Evolutionary conservation across 768 basidiomycete genomes (phyloP).

Genomic region (Dioszegia aurantiaca): DNA sequence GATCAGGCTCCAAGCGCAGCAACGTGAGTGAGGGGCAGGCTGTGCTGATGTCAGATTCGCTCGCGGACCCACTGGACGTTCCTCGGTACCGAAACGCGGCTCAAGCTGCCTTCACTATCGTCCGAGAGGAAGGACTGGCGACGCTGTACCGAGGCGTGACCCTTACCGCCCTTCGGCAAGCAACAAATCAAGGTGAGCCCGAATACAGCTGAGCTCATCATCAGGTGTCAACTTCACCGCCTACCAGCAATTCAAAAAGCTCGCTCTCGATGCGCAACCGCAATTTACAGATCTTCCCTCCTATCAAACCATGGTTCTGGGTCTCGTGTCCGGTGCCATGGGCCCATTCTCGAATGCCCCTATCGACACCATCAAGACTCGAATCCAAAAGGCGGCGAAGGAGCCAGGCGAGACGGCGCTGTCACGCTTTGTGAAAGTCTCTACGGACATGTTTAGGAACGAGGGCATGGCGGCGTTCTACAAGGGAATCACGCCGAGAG

Average conservation of each 20-base stretch:
- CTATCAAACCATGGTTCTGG: conserved; percentile 93
- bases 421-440: conserved; percentile 73
- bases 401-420: conserved; percentile 71
- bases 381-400: conserved; percentile 79
- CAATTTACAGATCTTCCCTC: conserved; percentile 75
- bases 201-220: conserved; percentile 2
- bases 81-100: conserved; percentile 95
- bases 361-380: conserved; percentile 73
- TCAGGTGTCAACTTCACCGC: conserved; percentile 94
- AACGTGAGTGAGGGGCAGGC: conserved; percentile 55
- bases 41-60: conserved; percentile 59
- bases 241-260: conserved; percentile 92
- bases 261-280: conserved; percentile 75
- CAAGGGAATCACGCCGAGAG: conserved; percentile 96
- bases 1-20: conserved; percentile 94
- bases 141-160: conserved; percentile 90
- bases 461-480: conserved; percentile 91
- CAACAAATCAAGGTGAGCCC: conserved; percentile 85
- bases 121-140: conserved; percentile 81
- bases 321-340: conserved; percentile 93
- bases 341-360: conserved; percentile 98
- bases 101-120: conserved; percentile 90
- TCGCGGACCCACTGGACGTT: conserved; percentile 89
- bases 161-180: conserved; percentile 89
- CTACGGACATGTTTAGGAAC: conserved; percentile 85